These are phyloP conservation scores for Discostella stelligeroides DNA, from an alignment of 108 stramenopile species.

Conservation along the genomic window DNA sequence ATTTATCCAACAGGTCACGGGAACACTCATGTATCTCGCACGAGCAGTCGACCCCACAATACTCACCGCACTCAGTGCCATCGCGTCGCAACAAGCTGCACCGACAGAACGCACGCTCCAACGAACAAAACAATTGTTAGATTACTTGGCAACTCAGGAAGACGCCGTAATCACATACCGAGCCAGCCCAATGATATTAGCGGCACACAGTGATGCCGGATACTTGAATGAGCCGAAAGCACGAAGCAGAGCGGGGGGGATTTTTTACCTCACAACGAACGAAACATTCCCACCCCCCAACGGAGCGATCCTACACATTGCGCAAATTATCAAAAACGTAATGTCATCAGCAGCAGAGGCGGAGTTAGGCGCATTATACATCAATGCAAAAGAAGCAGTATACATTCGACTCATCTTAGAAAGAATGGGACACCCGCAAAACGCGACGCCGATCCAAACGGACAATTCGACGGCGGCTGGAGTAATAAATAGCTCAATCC, in stretches of 20 bases:
- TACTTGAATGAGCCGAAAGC: too few species aligned
- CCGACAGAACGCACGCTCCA: too few species aligned
- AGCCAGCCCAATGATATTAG: too few species aligned
- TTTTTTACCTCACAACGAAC: not conserved
- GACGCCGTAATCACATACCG: not conserved
- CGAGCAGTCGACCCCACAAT: not conserved
- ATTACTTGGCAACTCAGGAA: too few species aligned
- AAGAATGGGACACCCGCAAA: not conserved
- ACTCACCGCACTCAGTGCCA: too few species aligned
- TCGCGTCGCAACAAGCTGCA: too few species aligned
- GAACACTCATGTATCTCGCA: not conserved
- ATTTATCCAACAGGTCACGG: not conserved
- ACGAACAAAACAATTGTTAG: not conserved
- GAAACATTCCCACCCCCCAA: not conserved
- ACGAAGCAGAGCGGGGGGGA: slow-evolving; percentile 2
- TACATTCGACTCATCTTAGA: too few species aligned
- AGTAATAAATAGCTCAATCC: not conserved
- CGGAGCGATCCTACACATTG: not conserved
- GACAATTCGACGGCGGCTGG: not conserved
- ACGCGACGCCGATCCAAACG: too few species aligned
- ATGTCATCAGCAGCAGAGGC: slow-evolving; percentile 1
- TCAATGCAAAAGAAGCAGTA: too few species aligned
- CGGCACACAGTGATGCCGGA: not conserved
- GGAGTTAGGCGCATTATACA: not conserved
- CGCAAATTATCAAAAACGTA: not conserved